Conservation (phyloP, 164 flowering plant genomes). For the Stephania japonica region DNA sequence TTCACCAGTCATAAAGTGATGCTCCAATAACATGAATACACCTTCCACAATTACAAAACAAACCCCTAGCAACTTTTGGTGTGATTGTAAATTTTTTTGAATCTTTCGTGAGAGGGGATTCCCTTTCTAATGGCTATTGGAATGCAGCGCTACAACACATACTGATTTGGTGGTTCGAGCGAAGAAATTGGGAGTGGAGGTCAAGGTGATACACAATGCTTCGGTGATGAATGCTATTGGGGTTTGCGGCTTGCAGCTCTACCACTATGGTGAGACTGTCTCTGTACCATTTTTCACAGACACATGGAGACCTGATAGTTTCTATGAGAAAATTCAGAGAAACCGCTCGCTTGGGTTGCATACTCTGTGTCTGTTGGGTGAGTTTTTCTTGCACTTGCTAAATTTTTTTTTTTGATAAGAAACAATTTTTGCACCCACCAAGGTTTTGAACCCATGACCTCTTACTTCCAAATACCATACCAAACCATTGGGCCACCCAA, state of each 20-base stretch:
- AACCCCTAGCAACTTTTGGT: not conserved
- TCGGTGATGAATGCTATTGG: constrained; percentile 96
- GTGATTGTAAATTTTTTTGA: not conserved
- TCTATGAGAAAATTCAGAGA: constrained; percentile 72
- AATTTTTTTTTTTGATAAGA: too few relatives aligned
- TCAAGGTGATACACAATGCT: constrained; percentile 82
- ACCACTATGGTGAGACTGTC: constrained; percentile 90
- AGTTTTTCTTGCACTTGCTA: constrained; percentile 6
- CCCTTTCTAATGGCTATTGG: not conserved
- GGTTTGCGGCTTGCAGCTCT: constrained; percentile 89
- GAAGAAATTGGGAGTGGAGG: constrained; percentile 66
- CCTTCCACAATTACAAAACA: too few relatives aligned
- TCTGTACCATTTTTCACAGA: constrained; percentile 93
- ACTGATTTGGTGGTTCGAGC: constrained; percentile 89
- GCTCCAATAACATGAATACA: too few relatives aligned
- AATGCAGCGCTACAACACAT: constrained; percentile 86
- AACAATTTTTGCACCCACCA: too few relatives aligned
- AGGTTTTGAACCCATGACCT: too few relatives aligned
- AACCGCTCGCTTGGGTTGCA: constrained; percentile 74
- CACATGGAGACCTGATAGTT: constrained; percentile 91
- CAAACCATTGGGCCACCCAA: too few relatives aligned
- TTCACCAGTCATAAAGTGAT: too few relatives aligned
- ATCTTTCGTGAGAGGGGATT: too few relatives aligned
- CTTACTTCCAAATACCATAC: too few relatives aligned
- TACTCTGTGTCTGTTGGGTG: constrained; percentile 90